These are phyloP conservation scores for Trametes maxima DNA, from an alignment of 768 basidiomycete genomes.

Conservation along the genomic window DNA sequence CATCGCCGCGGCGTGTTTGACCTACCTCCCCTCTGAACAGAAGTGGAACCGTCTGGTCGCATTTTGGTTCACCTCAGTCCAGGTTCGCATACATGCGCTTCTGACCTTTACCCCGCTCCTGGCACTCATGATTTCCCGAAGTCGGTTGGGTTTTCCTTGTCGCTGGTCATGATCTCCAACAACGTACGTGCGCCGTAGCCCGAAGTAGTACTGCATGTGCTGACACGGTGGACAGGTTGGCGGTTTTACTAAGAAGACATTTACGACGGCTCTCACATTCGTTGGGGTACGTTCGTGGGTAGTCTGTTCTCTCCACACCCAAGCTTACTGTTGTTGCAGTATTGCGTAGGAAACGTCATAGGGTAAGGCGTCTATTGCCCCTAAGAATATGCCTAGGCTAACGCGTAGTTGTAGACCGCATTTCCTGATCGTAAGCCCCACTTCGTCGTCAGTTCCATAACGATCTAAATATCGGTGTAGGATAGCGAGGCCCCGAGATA, in stretches of 20 bases:
- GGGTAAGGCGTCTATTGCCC: slow-evolving; percentile 5
- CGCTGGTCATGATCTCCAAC: slow-evolving; percentile 34
- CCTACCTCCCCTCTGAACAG: slow-evolving; percentile 32
- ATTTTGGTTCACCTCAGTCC: slow-evolving; percentile 36
- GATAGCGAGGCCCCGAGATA: slow-evolving; percentile 24
- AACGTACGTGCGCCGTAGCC: slow-evolving; percentile 8
- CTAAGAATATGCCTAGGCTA: not conserved
- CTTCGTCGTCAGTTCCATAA: not conserved
- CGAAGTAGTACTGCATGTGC: not conserved
- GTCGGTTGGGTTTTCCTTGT: slow-evolving; percentile 32
- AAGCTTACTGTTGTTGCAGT: slow-evolving; percentile 1
- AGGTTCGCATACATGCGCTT: not conserved
- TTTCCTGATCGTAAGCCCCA: slow-evolving; percentile 18
- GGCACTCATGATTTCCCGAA: not conserved
- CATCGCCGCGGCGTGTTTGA: slow-evolving; percentile 33
- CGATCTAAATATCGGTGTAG: not conserved
- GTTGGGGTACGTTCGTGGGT: slow-evolving; percentile 20
- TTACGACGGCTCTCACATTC: slow-evolving; percentile 35
- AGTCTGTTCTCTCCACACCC: not conserved
- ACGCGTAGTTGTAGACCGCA: slow-evolving; percentile 7
- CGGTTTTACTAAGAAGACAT: slow-evolving; percentile 35
- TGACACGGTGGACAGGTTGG: slow-evolving; percentile 24
- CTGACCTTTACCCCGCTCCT: not conserved
- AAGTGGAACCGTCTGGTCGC: slow-evolving; percentile 37
- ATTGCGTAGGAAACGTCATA: slow-evolving; percentile 25